Evolutionary conservation across 1,284 basidiomycete genomes (phyloP).

Genomic region (Butyriboletus appendiculatus): DNA sequence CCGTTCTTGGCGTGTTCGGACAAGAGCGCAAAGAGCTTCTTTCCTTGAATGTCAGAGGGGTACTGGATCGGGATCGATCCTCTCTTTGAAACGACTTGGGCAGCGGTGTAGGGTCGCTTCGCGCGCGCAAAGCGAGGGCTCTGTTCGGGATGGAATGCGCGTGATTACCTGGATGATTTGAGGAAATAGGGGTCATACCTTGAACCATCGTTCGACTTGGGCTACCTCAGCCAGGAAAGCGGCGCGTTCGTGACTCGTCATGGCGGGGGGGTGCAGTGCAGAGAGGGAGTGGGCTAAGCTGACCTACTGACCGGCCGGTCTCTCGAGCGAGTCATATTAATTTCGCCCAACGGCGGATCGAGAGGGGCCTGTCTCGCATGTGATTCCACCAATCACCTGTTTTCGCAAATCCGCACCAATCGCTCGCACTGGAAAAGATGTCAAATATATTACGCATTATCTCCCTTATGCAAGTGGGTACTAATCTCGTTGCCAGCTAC

Average conservation of each 20-base stretch:
- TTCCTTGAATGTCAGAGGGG: conserved; percentile 82
- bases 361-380: conserved; percentile 15
- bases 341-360: not conserved
- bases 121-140: conserved; percentile 84
- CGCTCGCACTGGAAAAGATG: not conserved
- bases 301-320: not conserved
- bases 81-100: conserved; percentile 92
- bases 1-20: conserved; percentile 66
- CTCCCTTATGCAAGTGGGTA: conserved; percentile 13
- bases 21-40: conserved; percentile 84
- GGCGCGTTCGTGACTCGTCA: conserved; percentile 60
- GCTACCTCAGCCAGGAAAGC: conserved; percentile 82
- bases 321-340: conserved; percentile 1
- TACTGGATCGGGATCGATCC: conserved; percentile 88
- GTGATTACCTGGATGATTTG: not conserved
- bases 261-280: conserved; percentile 28
- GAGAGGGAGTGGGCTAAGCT: not conserved
- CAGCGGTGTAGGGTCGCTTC: conserved; percentile 90
- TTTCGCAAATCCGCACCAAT: not conserved
- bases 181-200: conserved; percentile 53
- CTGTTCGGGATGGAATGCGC: conserved; percentile 40
- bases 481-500: not conserved
- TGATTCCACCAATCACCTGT: conserved; percentile 24
- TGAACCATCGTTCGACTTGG: conserved; percentile 90
- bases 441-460: conserved; percentile 23